A percentile compares a stretch with the other conserved stretches of the same genome.
Conservation (phyloP, 495 filamentous ascomycete species). For the Penicillium daleae region DNA sequence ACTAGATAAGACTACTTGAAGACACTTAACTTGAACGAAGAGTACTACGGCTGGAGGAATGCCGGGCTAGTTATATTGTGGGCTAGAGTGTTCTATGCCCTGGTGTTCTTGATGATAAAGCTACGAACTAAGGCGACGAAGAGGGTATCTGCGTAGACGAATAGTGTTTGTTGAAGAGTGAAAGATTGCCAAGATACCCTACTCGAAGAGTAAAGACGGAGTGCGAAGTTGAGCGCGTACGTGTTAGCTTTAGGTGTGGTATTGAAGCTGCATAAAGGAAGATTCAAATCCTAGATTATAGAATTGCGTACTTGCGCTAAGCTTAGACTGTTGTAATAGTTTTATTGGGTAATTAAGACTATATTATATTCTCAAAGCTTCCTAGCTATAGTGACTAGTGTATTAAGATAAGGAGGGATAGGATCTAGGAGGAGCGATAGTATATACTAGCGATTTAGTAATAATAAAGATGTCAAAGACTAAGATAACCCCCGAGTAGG, state of each 20-base stretch:
- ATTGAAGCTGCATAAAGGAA: slow-evolving; percentile 17
- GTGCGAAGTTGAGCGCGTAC: slow-evolving; percentile 16
- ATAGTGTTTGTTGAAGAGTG: not conserved
- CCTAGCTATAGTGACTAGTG: too few relatives aligned
- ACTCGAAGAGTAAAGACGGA: slow-evolving; percentile 16
- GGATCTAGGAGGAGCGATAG: slow-evolving; percentile 1
- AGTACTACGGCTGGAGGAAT: slow-evolving; percentile 46
- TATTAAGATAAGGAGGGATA: not conserved
- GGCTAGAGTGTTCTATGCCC: slow-evolving; percentile 39
- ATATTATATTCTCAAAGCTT: slow-evolving; percentile 8
- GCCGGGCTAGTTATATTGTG: slow-evolving; percentile 43
- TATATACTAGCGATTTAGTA: not conserved
- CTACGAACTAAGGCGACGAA: too few relatives aligned
- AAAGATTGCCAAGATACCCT: not conserved
- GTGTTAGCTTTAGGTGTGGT: slow-evolving; percentile 12
- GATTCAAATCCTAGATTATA: slow-evolving; percentile 16
- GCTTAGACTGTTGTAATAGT: slow-evolving; percentile 19
- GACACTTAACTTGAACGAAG: slow-evolving; percentile 39
- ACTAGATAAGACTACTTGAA: slow-evolving; percentile 39
- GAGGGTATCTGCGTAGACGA: slow-evolving; percentile 23
- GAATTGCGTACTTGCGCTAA: slow-evolving; percentile 16
- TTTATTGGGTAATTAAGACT: slow-evolving; percentile 15
- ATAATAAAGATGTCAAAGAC: not conserved
- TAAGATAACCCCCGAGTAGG: not conserved
- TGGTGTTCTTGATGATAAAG: slow-evolving; percentile 53